Base-by-base conservation (phyloP, 2,329 filamentous ascomycete genomes). In the Colletotrichum horii region DNA sequence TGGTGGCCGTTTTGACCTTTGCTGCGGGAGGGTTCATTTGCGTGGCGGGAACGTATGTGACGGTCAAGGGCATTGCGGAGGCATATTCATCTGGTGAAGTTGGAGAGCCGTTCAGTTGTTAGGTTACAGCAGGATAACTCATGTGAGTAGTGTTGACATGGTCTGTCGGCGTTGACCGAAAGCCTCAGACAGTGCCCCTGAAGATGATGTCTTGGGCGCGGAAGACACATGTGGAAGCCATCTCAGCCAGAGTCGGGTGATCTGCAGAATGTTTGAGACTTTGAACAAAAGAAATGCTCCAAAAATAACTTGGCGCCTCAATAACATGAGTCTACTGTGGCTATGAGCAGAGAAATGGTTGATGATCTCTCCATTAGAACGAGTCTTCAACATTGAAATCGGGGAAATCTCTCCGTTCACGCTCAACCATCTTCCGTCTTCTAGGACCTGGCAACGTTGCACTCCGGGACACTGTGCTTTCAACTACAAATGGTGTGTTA, bases 31-130 rank as follows among this genome's bases (percentile, higher is more conserved):
- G 82, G 1, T 89, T 89, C 68, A 88, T 89, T 19, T 88, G 85
- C 66, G 82, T 88, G 8, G 86, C 85, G 11, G 88, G 88, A 3
- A 82, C 88, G 58, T 90, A 90, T 78, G 88, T 88, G 14, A 89
- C 85, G 0, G 84, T 90, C 56, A 83, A 84, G 70, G 79, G 77
- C 8, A 80, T 81, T 55, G 34, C 64, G 2, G 76, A 80, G 22
- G 79, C 78, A 9, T 80, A 80, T n/a, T 58, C 58, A 34, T 74
- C 74, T 15, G 70, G 70, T 12, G 70, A 43, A 8, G 74, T 76
- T 5, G 70, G 74, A 1, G 43, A 70, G 52, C 65, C 58, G 15
- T 70, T 76, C 36, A 74, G 74, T 38, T 76, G 74, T 22, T 76
- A 68, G 70, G n/a, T 24, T 8, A 3, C 11, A 9, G 15, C 15